Percentiles rank a stretch among this genome's conserved stretches.
Evolutionary conservation across 2,329 filamentous ascomycete genomes (phyloP).

Genomic region (Exophiala sp.): DNA sequence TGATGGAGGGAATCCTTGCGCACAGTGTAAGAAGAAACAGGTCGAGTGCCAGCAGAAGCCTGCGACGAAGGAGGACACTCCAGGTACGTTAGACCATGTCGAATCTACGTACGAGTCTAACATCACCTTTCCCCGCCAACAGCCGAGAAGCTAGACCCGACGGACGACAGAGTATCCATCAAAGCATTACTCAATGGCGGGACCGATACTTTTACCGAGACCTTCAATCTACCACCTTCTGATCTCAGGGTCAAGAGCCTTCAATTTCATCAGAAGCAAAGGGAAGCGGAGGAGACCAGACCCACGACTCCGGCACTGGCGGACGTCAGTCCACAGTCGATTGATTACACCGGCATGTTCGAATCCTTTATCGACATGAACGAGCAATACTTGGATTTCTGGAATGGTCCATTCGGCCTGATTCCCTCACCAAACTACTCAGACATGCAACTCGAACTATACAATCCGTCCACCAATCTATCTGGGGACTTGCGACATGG

Average conservation of each 20-base stretch:
- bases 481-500: conserved; percentile 3
- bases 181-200: conserved; percentile 46
- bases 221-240: conserved; percentile 42
- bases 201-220: conserved; percentile 45
- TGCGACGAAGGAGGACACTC: conserved; percentile 17
- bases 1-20: conserved; percentile 43
- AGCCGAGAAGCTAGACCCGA: conserved; percentile 5
- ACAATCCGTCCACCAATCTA: conserved; percentile 10
- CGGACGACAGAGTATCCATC: conserved; percentile 43
- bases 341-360: conserved; percentile 20
- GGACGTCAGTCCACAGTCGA: conserved; percentile 1
- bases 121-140: neutral
- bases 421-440: conserved; percentile 18
- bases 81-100: conserved; percentile 24
- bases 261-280: conserved; percentile 35
- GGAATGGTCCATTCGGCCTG: conserved; percentile 21
- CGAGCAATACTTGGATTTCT: conserved; percentile 21
- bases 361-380: conserved; percentile 13
- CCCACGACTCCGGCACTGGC: neutral
- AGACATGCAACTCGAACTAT: conserved; percentile 19
- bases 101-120: no score
- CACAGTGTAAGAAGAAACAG: conserved; percentile 43
- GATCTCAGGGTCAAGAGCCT: conserved; percentile 38
- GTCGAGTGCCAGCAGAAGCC: conserved; percentile 35
- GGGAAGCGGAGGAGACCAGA: conserved; percentile 17